Conservation (phyloP, 768 basidiomycete species). For the Lentinus brumalis region DNA sequence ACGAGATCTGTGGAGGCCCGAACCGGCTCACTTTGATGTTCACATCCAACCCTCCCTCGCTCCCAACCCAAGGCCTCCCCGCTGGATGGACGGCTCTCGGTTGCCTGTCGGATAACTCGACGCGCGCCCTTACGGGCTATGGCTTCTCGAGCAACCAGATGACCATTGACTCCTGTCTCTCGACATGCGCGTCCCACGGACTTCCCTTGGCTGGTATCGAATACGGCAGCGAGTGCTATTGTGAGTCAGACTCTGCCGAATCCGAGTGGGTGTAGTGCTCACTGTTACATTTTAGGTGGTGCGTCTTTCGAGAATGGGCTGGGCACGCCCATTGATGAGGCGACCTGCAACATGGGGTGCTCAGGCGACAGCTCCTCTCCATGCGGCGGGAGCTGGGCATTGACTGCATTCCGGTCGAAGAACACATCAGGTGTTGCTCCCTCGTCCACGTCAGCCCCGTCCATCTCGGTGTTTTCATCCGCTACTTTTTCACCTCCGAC, state of each 20-base stretch:
- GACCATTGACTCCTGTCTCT: conserved; percentile 33
- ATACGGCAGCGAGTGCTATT: conserved; percentile 36
- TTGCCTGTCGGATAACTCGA: conserved; percentile 23
- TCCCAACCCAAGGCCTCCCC: neutral
- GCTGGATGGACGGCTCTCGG: conserved; percentile 21
- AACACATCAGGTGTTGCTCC: neutral
- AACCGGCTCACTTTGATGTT: conserved; percentile 19
- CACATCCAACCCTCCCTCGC: conserved; percentile 11
- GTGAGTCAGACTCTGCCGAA: conserved; percentile 13
- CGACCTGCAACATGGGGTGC: conserved; percentile 24
- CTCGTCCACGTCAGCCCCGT: no score
- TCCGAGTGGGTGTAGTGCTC: neutral
- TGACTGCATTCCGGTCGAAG: conserved; percentile 17
- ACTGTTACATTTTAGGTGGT: conserved; percentile 12
- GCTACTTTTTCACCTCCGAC: no score
- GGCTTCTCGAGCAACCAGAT: conserved; percentile 21
- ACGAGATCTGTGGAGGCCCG: conserved; percentile 29
- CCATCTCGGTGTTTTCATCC: no score
- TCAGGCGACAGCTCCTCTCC: conserved; percentile 7
- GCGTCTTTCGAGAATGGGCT: conserved; percentile 20
- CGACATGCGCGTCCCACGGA: conserved; percentile 31
- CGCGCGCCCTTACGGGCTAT: conserved; percentile 27
- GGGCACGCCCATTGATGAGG: conserved; percentile 13
- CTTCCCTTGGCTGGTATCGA: conserved; percentile 37
- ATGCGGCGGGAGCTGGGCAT: conserved; percentile 24